phyloP scores from a whole-genome alignment of 345 rosid genomes.

The Brassica nigra region DNA sequence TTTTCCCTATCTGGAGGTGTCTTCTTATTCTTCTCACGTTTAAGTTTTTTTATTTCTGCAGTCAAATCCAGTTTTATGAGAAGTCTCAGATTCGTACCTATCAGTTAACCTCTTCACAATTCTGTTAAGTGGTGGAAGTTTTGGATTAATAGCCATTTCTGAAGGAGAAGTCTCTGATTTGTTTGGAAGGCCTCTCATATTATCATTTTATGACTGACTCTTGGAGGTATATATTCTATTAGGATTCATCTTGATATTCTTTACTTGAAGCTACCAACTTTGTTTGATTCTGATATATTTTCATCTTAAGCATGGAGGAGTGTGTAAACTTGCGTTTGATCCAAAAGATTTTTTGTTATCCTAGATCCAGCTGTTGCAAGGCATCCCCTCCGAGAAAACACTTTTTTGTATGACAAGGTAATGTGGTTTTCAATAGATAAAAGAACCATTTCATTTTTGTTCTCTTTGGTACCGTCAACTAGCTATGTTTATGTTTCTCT shows the following conservation, averaged over 20 bases:
- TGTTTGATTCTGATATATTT: background rate
- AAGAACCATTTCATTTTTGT: background rate
- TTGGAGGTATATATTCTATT: conserved; percentile 53
- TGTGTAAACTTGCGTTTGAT: conserved; percentile 91
- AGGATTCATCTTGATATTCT: background rate
- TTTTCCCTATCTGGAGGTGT: background rate
- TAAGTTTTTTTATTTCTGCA: conserved; percentile 34
- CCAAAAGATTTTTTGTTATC: conserved; percentile 94
- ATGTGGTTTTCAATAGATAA: background rate
- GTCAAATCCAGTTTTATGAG: conserved; percentile 91
- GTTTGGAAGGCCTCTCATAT: conserved; percentile 78
- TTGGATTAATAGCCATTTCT: conserved; percentile 78
- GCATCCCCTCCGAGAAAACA: conserved; percentile 78
- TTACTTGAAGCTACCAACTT: background rate
- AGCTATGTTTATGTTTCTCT: no score
- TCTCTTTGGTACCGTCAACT: background rate
- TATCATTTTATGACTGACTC: conserved; percentile 86
- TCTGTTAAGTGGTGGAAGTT: conserved; percentile 72
- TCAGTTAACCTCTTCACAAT: conserved; percentile 63
- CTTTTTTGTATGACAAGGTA: conserved; percentile 88
- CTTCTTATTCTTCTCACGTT: conserved; percentile 17
- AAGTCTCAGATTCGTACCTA: no score
- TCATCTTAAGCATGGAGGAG: conserved; percentile 73
- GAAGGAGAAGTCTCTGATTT: conserved; percentile 92
- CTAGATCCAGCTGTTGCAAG: conserved; percentile 85